A percentile compares a stretch with the other conserved stretches of the same genome.
phyloP scores from a whole-genome alignment of 1,284 basidiomycete species.

The Cryptococcus floricola region DNA sequence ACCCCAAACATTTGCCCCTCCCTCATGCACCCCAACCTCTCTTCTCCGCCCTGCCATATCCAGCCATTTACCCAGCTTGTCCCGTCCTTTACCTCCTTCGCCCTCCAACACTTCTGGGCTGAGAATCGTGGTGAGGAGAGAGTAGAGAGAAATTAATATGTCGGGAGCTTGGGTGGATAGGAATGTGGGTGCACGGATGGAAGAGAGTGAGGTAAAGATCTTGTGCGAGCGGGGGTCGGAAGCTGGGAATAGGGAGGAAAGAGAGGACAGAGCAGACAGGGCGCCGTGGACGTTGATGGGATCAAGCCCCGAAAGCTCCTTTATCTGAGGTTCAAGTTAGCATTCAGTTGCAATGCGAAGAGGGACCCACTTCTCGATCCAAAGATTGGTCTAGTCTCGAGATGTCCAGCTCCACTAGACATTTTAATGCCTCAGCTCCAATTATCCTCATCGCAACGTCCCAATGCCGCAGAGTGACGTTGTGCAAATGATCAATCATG shows the following conservation, averaged over 20 bases:
- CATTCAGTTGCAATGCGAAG: background rate
- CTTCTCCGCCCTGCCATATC: slow-evolving; percentile 69
- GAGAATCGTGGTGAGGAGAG: slow-evolving; percentile 64
- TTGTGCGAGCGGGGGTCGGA: slow-evolving; percentile 10
- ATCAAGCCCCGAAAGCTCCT: slow-evolving; percentile 64
- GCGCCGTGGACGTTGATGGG: slow-evolving; percentile 72
- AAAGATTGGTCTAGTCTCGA: slow-evolving; percentile 25
- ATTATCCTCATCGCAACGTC: slow-evolving; percentile 74
- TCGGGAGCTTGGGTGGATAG: slow-evolving; percentile 68
- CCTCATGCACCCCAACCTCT: slow-evolving; percentile 65
- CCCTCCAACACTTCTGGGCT: slow-evolving; percentile 40
- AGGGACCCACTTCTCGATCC: slow-evolving; percentile 30
- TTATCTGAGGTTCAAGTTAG: slow-evolving; percentile 51
- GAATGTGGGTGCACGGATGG: slow-evolving; percentile 57
- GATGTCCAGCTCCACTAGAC: slow-evolving; percentile 59
- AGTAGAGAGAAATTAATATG: slow-evolving; percentile 69
- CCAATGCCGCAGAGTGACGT: slow-evolving; percentile 82
- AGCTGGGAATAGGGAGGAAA: slow-evolving; percentile 52
- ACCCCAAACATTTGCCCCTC: slow-evolving; percentile 63
- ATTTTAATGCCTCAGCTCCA: slow-evolving; percentile 71
- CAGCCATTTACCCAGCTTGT: slow-evolving; percentile 52
- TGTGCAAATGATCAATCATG: slow-evolving; percentile 70
- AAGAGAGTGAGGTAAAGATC: slow-evolving; percentile 45
- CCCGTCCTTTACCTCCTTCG: too few relatives aligned
- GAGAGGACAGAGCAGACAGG: slow-evolving; percentile 67